phyloP scores from a whole-genome alignment of 805 yeast species.

The Lipomyces yamanashiensis region DNA sequence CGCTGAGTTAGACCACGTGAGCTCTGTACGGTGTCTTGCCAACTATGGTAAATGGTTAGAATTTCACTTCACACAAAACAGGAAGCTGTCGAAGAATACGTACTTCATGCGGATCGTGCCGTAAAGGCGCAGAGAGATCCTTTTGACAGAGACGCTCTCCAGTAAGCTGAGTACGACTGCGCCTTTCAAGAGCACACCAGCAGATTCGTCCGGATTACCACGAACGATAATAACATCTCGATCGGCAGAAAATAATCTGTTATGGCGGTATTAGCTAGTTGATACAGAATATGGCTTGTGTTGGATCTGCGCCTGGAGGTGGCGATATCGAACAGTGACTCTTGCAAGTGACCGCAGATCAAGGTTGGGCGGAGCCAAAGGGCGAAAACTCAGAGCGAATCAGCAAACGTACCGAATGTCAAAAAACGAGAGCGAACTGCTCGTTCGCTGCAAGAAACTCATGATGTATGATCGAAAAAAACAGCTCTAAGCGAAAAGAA shows the following conservation, averaged over 20 bases:
- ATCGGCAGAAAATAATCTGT: conserved; percentile 60
- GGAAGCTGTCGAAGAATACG: background rate
- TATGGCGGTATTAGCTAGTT: background rate
- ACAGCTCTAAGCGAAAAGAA: background rate
- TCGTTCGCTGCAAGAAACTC: conserved; percentile 40
- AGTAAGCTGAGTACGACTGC: conserved; percentile 72
- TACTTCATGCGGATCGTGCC: conserved; percentile 66
- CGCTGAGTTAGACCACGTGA: conserved; percentile 39
- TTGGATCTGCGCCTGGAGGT: background rate
- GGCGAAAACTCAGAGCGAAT: background rate
- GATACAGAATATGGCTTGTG: background rate
- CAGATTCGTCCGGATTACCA: conserved; percentile 78
- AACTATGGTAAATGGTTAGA: conserved; percentile 38
- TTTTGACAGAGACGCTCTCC: conserved; percentile 74
- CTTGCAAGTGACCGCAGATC: background rate
- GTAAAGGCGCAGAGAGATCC: conserved; percentile 64
- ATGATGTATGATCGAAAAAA: conserved; percentile 14
- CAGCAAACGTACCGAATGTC: conserved; percentile 47
- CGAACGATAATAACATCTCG: conserved; percentile 80
- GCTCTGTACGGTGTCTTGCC: conserved; percentile 37
- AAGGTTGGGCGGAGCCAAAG: background rate
- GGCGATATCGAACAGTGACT: background rate
- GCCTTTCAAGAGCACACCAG: conserved; percentile 76
- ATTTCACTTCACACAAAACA: conserved; percentile 46
- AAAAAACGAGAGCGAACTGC: conserved; percentile 49